phyloP scores from a whole-genome alignment of 179 eudicot species.

The Spinacia oleracea region DNA sequence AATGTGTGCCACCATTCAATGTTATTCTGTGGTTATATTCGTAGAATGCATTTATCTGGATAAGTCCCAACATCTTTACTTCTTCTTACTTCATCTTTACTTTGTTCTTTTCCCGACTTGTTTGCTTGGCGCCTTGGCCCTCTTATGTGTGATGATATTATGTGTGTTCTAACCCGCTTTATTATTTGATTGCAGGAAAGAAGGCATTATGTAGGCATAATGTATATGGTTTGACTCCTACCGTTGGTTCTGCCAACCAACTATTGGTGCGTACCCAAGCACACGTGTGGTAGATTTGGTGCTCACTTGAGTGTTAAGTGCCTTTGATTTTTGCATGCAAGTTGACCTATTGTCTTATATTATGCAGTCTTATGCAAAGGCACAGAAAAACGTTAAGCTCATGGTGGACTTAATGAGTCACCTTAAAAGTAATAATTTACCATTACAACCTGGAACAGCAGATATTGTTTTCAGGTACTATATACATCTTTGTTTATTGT shows the following conservation, averaged over 20 bases:
- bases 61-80: neutral
- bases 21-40: neutral
- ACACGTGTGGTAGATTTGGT: neutral
- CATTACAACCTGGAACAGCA: constrained; percentile 89
- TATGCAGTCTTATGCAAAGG: constrained; percentile 79
- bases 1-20: neutral
- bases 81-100: neutral
- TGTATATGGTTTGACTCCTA: constrained; percentile 80
- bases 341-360: constrained; percentile 16
- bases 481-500: neutral
- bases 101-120: neutral
- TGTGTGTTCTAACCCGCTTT: neutral
- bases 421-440: constrained; percentile 65
- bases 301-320: neutral
- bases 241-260: constrained; percentile 70
- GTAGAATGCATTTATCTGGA: neutral
- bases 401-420: constrained; percentile 69
- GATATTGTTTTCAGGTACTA: constrained; percentile 80
- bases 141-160: neutral
- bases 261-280: constrained; percentile 50
- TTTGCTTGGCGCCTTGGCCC: neutral
- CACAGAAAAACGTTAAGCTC: constrained; percentile 61
- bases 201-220: constrained; percentile 76
- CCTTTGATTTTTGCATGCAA: constrained; percentile 2
- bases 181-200: constrained; percentile 51